Evolutionary conservation across 2,329 filamentous ascomycete species (phyloP).

Genomic region (Penicillium sumatraense): DNA sequence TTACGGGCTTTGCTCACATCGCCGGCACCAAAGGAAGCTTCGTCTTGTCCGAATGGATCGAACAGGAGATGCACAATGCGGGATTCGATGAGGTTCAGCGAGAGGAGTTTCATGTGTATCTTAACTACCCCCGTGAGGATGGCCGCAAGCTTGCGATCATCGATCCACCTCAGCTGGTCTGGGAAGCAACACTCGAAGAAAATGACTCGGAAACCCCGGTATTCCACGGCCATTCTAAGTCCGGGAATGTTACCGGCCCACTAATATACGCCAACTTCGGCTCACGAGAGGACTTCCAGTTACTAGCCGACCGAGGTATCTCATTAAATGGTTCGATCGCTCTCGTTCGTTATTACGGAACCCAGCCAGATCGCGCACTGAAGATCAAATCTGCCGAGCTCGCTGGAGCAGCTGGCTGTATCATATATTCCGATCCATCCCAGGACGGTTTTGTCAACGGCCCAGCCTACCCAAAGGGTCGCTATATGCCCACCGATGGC

Average conservation of each 20-base stretch:
- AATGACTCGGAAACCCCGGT: conserved; percentile 73
- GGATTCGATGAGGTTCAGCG: conserved; percentile 75
- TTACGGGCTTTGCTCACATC: conserved; percentile 84
- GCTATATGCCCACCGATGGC: conserved; percentile 78
- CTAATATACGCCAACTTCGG: conserved; percentile 94
- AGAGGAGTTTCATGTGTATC: conserved; percentile 83
- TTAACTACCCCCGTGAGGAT: conserved; percentile 83
- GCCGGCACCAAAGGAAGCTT: conserved; percentile 94
- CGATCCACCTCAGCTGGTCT: conserved; percentile 68
- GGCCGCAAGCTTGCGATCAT: conserved; percentile 83
- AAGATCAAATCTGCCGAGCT: conserved; percentile 91
- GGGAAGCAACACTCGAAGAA: conserved; percentile 86
- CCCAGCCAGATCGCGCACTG: conserved; percentile 71
- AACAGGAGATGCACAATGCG: conserved; percentile 73
- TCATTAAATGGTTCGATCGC: conserved; percentile 79
- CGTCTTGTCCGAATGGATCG: conserved; percentile 80
- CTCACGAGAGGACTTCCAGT: conserved; percentile 78
- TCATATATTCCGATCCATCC: conserved; percentile 89
- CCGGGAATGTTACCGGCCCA: conserved; percentile 83
- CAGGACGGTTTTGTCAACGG: conserved; percentile 82
- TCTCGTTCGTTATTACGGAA: conserved; percentile 79
- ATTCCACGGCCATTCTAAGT: conserved; percentile 88
- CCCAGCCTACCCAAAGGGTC: conserved; percentile 73
- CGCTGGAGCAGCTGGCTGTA: conserved; percentile 81
- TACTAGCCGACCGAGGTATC: conserved; percentile 71